Evolutionary conservation across 345 rosid genomes (phyloP).

Genomic region (Hevea brasiliensis): DNA sequence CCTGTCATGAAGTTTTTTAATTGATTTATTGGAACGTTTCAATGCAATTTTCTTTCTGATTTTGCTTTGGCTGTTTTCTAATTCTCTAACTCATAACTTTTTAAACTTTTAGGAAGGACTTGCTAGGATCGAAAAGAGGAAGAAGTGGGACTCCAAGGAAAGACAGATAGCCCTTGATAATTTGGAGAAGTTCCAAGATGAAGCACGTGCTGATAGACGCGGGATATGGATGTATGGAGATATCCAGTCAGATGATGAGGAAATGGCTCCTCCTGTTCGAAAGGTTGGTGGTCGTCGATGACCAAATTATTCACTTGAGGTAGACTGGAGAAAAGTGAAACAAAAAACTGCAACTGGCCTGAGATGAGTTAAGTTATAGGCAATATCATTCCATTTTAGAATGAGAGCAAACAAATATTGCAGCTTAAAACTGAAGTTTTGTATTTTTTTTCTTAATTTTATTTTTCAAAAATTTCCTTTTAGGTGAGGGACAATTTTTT

Average conservation of each 20-base stretch:
- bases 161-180: constrained; percentile 61
- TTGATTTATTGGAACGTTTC: background rate
- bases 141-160: constrained; percentile 73
- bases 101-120: constrained; percentile 75
- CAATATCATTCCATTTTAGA: background rate
- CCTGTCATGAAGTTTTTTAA: background rate
- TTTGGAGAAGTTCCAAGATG: constrained; percentile 75
- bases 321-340: constrained; percentile 13
- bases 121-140: constrained; percentile 84
- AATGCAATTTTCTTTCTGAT: background rate
- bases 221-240: constrained; percentile 98
- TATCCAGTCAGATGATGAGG: constrained; percentile 92
- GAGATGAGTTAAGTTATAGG: constrained; percentile 14
- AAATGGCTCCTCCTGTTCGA: constrained; percentile 51
- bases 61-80: background rate
- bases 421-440: constrained; percentile 17
- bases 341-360: constrained; percentile 3
- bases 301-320: constrained; percentile 10
- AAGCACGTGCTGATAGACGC: constrained; percentile 64
- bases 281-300: constrained; percentile 75
- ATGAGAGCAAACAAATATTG: constrained; percentile 4
- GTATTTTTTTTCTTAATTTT: background rate
- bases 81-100: too few species aligned
- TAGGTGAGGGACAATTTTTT: constrained; percentile 15
- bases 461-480: background rate